These are phyloP conservation scores for Davidsoniella virescens DNA, from an alignment of 2,329 filamentous ascomycete species.

Conservation along the genomic window DNA sequence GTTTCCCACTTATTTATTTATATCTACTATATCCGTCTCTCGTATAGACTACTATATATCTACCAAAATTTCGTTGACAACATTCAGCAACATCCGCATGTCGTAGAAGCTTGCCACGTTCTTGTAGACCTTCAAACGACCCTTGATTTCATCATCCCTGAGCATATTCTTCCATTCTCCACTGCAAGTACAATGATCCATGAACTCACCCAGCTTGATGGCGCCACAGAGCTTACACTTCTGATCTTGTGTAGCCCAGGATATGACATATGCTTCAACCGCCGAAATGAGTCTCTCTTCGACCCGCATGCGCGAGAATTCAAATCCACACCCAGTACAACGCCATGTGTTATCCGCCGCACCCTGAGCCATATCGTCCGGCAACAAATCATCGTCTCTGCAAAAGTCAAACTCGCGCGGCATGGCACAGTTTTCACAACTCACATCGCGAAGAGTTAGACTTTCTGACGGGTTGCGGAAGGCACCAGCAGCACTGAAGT, in stretches of 20 bases:
- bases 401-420: conserved; percentile 82
- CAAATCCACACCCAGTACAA: conserved; percentile 58
- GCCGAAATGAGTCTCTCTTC: conserved; percentile 69
- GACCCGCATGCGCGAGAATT: conserved; percentile 62
- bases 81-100: conserved; percentile 62
- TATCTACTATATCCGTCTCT: no score
- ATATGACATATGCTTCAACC: conserved; percentile 57
- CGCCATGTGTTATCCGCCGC: conserved; percentile 42
- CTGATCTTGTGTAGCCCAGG: conserved; percentile 81
- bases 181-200: conserved; percentile 90
- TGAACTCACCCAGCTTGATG: conserved; percentile 75
- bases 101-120: conserved; percentile 66
- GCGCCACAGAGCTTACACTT: conserved; percentile 60
- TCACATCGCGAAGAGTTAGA: conserved; percentile 57
- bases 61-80: conserved; percentile 47
- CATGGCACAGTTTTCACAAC: conserved; percentile 82
- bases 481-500: conserved; percentile 76
- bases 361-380: conserved; percentile 23
- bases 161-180: conserved; percentile 68
- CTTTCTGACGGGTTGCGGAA: conserved; percentile 74
- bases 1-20: no score
- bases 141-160: conserved; percentile 47
- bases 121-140: conserved; percentile 50
- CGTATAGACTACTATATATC: conserved; percentile 22
- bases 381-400: conserved; percentile 67